A percentile compares a stretch with the other conserved stretches of the same genome.
Evolutionary conservation across 139 green algal species (phyloP).

Genomic region (Chlorella sp.): DNA sequence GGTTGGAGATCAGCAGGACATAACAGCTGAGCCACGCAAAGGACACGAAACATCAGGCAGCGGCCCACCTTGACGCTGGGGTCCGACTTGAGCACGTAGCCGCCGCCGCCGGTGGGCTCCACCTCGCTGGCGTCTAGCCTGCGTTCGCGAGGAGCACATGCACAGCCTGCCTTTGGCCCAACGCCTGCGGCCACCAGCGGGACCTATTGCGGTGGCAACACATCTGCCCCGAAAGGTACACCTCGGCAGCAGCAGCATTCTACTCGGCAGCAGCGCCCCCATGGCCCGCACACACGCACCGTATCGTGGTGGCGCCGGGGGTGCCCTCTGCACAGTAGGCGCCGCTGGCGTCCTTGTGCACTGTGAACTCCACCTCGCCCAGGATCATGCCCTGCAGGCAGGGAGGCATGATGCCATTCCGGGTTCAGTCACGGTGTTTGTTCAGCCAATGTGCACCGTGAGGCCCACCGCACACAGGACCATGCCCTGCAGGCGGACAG

Average conservation of each 20-base stretch:
- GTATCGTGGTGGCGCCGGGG: slow-evolving; percentile 28
- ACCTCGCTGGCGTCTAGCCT: slow-evolving; percentile 67
- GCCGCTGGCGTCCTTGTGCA: slow-evolving; percentile 14
- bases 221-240: background rate
- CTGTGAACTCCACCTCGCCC: slow-evolving; percentile 92
- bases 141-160: no score
- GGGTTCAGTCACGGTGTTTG: no score
- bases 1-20: no score
- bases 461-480: slow-evolving; percentile 97
- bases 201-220: no score
- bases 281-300: no score
- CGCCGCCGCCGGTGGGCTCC: slow-evolving; percentile 63
- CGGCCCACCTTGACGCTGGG: slow-evolving; percentile 52
- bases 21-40: no score
- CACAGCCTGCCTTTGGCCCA: no score
- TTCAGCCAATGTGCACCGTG: slow-evolving; percentile 57
- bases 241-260: background rate
- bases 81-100: slow-evolving; percentile 72
- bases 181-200: no score
- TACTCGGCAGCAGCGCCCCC: no score
- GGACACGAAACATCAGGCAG: no score
- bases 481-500: no score
- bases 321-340: slow-evolving; percentile 22
- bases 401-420: no score
- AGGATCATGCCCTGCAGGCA: slow-evolving; percentile 97